Base-by-base conservation (phyloP, 345 rosid species). In the Mallotus nudiflorus region DNA sequence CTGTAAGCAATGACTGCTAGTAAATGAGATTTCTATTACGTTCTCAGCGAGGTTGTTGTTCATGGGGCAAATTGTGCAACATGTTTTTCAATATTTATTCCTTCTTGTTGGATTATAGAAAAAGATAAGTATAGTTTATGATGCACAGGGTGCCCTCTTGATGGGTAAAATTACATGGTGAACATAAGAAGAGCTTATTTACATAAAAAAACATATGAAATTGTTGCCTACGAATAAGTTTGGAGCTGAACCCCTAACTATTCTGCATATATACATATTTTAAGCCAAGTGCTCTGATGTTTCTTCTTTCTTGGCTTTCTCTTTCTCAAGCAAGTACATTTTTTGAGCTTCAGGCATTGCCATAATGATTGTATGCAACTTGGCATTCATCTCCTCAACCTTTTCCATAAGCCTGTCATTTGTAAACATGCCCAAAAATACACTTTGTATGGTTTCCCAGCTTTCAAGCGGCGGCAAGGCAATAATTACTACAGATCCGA, bases 291-390 rank as follows among this genome's bases (percentile, higher is more conserved):
- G 78, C 73, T 83, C 73, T 1, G 73, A 58, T 50, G 75, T 68
- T 60, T 77, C 82, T n/a, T 56, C 60, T 64, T 65, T 78, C 73
- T 80, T 84, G 5, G 54, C 75, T 77, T 80, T 88, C 61, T 86
- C 92, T 65, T 80, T 51, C 74, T 91, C 87, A 14, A 88, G 79
- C 76, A 86, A 78, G 70, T 88, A 88, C 24, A 75, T 37, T 68
- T 75, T 80, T 72, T 91, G 84, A 15, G 92, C 96, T 77, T 93
- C 98, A 1, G 97, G 96, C 13, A 85, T 45, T 22, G 97, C 86
- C 62, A 58, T 24, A 33, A 89, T 73, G 25, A 93, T 73, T 12
- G 91, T 69, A 18, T 76, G 79, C 50, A 91, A 75, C 80, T 83
- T 88, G 13, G 53, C 12, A 70, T 84, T 86, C 69, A 88, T 72